Conservation (phyloP, 1,284 basidiomycete genomes). For the Butyriboletus appendiculatus region DNA sequence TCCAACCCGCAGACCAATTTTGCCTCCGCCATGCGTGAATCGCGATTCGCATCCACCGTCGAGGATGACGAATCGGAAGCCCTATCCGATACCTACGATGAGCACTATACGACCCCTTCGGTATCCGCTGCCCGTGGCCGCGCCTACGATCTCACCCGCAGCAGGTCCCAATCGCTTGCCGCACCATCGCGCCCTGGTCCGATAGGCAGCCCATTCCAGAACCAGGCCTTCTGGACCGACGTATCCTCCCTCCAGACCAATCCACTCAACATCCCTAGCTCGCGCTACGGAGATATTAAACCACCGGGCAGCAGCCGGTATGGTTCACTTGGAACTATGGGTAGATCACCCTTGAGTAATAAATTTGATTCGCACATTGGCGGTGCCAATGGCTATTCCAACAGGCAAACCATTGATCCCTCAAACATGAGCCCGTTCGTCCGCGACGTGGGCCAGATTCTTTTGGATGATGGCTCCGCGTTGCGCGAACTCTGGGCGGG, state of each 20-base stretch:
- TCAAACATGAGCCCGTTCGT: conserved; percentile 83
- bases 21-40: conserved; percentile 62
- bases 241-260: conserved; percentile 41
- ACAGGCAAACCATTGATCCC: conserved; percentile 53
- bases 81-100: conserved; percentile 55
- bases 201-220: conserved; percentile 46
- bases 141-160: conserved; percentile 63
- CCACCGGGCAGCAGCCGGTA: conserved; percentile 63
- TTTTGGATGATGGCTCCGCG: conserved; percentile 67
- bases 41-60: conserved; percentile 63
- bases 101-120: conserved; percentile 46
- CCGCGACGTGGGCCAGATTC: conserved; percentile 73
- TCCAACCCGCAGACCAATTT: conserved; percentile 57
- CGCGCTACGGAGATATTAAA: conserved; percentile 60
- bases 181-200: conserved; percentile 53
- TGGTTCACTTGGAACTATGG: conserved; percentile 58
- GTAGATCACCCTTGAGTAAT: conserved; percentile 51
- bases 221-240: conserved; percentile 54
- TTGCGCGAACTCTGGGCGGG: conserved; percentile 72
- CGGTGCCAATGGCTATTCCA: conserved; percentile 48
- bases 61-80: conserved; percentile 74
- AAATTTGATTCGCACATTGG: conserved; percentile 45
- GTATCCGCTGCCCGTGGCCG: conserved; percentile 49
- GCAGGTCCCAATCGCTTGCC: conserved; percentile 75
- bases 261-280: conserved; percentile 54